These are phyloP conservation scores for Phytophthora macrochlamydospora DNA, from an alignment of 352 stramenopile genomes.

Conservation along the genomic window DNA sequence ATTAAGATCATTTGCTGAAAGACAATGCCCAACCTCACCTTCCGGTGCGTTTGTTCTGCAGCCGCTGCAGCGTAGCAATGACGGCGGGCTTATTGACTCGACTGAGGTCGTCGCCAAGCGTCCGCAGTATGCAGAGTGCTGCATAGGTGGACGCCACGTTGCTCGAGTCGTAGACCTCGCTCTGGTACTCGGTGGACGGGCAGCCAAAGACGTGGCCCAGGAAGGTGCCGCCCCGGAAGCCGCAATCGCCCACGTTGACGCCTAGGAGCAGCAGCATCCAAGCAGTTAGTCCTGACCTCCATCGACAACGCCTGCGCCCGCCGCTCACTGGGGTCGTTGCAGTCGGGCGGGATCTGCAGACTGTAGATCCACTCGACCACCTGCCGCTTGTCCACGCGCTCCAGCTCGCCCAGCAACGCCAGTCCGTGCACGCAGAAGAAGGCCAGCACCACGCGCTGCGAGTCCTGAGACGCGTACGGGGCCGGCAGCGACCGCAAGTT, in stretches of 20 bases:
- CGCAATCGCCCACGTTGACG: conserved; percentile 74
- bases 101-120: conserved; percentile 82
- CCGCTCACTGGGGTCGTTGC: conserved; percentile 52
- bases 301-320: not conserved
- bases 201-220: conserved; percentile 69
- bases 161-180: conserved; percentile 77
- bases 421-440: conserved; percentile 90
- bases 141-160: conserved; percentile 89
- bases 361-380: conserved; percentile 90
- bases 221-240: conserved; percentile 71
- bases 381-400: conserved; percentile 68
- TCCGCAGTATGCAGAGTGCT: conserved; percentile 82
- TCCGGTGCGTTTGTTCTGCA: conserved; percentile 80
- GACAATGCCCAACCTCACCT: conserved; percentile 34
- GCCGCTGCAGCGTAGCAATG: conserved; percentile 54
- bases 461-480: conserved; percentile 82
- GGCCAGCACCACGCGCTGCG: conserved; percentile 79
- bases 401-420: conserved; percentile 74
- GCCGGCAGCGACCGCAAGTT: conserved; percentile 71
- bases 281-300: not conserved
- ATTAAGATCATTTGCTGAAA: too few species aligned
- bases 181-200: conserved; percentile 55
- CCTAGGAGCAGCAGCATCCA: conserved; percentile 14
- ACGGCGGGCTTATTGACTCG: conserved; percentile 78
- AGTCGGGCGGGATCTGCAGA: conserved; percentile 79